Base-by-base conservation (phyloP, 2,329 filamentous ascomycete genomes). In the Gaeumannomyces tritici region DNA sequence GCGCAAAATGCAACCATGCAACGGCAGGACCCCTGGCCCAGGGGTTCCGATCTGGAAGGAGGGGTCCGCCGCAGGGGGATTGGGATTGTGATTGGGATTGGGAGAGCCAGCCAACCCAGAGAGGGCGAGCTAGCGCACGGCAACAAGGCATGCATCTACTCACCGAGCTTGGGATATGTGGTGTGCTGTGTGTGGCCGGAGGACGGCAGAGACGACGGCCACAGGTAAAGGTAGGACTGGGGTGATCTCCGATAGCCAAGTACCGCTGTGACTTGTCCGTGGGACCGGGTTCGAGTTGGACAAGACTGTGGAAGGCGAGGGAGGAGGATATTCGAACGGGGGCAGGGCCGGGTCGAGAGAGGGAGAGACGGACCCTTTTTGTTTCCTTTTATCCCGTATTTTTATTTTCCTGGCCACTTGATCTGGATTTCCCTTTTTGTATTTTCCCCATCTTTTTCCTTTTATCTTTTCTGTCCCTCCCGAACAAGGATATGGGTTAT, bases 1-100 rank as follows among this genome's bases (percentile, higher is more conserved):
- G 57, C 57, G 42, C 24, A 35, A 15, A 59, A 42, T 59, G 57
- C 57, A 59, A 59, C 42, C 18, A 59, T 59, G 57, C 57, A 59
- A 59, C 42, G 42, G 42, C 42, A 51, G 42, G 42, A 51, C 42
- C 42, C 42, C 42, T 51, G 42, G 42, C 42, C n/a, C 42, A 51
- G 21, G 42, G 42, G 42, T 7, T 51, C 42, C 42, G 6, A 51
- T 51, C 42, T 51, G 42, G 21, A n/a, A 51, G 21, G 42, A 51
- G 42, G 35, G 35, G 42, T 21, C 21, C 42, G 42, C 21, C 42
- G 42, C 42, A 5, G 21, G 21, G 21, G n/a, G n/a, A n/a, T n/a
- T n/a, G n/a, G n/a, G n/a, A n/a, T n/a, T n/a, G n/a, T n/a, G n/a
- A n/a, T n/a, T n/a, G n/a, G n/a, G 42, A 51, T n/a, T 6, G 42